Conservation (phyloP, 2,329 filamentous ascomycete genomes). For the Madurella fahalii region DNA sequence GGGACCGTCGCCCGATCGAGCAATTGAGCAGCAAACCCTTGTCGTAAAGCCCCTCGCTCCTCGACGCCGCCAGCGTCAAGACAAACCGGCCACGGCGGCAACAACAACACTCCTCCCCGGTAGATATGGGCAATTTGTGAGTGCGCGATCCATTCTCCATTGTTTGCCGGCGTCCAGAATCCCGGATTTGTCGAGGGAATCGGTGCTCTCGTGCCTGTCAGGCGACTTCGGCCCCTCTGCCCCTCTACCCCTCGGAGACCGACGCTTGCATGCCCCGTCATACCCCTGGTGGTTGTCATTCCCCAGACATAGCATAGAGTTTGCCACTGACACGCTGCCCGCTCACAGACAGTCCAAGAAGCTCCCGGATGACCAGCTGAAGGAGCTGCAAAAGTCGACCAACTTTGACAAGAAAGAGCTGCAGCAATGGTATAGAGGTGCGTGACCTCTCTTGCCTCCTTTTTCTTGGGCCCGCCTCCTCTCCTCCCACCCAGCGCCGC, state of each 20-base stretch:
- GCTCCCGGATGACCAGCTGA: slow-evolving; percentile 92
- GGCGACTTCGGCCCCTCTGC: no score
- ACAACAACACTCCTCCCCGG: slow-evolving; percentile 5
- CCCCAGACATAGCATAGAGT: no score
- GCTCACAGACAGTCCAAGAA: slow-evolving; percentile 85
- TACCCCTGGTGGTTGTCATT: no score
- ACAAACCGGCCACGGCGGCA: slow-evolving; percentile 5
- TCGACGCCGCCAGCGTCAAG: slow-evolving; percentile 2
- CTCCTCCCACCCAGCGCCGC: background rate
- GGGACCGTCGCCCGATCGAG: no score
- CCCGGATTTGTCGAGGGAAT: background rate
- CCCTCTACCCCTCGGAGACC: no score
- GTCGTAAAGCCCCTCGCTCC: slow-evolving; percentile 10
- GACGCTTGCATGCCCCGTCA: no score
- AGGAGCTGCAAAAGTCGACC: slow-evolving; percentile 91
- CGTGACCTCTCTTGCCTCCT: slow-evolving; percentile 27
- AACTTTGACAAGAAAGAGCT: slow-evolving; percentile 99
- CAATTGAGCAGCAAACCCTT: slow-evolving; percentile 10
- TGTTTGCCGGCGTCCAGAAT: background rate
- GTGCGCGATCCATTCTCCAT: slow-evolving; percentile 28
- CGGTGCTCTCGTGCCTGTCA: background rate
- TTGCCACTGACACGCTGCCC: slow-evolving; percentile 14
- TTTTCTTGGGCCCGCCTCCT: background rate
- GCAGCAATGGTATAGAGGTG: slow-evolving; percentile 99
- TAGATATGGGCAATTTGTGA: slow-evolving; percentile 53